Evolutionary conservation across 495 filamentous ascomycete species (phyloP).

Genomic region (Corynascus novoguineensis): DNA sequence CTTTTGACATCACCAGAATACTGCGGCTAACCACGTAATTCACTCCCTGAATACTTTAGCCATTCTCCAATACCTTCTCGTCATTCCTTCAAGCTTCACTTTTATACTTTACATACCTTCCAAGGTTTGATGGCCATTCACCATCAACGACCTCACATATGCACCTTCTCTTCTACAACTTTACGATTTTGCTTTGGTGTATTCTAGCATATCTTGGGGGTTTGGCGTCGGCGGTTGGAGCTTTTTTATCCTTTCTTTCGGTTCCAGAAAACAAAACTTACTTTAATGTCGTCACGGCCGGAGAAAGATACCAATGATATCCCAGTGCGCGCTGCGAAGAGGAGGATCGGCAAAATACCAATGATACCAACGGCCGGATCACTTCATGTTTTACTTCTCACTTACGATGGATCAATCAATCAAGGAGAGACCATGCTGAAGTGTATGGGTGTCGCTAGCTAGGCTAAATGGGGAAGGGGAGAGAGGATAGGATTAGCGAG

Average conservation of each 20-base stretch:
- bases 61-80: background rate
- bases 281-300: constrained; percentile 6
- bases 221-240: background rate
- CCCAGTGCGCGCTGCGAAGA: background rate
- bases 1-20: constrained; percentile 3
- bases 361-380: constrained; percentile 11
- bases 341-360: background rate
- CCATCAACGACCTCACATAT: background rate
- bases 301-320: background rate
- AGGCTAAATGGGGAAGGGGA: background rate
- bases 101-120: background rate
- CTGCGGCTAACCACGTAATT: constrained; percentile 11
- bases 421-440: background rate
- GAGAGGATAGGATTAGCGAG: background rate
- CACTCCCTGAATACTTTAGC: no score
- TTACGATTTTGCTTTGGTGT: background rate
- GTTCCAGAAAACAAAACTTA: background rate
- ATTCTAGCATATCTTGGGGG: constrained; percentile 1
- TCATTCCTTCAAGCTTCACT: constrained; percentile 2
- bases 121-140: background rate
- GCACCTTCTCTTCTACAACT: background rate
- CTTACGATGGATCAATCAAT: background rate
- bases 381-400: background rate
- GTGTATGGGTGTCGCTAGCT: background rate
- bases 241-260: background rate